phyloP scores from a whole-genome alignment of 441 rosid genomes.

The Gossypium davidsonii region DNA sequence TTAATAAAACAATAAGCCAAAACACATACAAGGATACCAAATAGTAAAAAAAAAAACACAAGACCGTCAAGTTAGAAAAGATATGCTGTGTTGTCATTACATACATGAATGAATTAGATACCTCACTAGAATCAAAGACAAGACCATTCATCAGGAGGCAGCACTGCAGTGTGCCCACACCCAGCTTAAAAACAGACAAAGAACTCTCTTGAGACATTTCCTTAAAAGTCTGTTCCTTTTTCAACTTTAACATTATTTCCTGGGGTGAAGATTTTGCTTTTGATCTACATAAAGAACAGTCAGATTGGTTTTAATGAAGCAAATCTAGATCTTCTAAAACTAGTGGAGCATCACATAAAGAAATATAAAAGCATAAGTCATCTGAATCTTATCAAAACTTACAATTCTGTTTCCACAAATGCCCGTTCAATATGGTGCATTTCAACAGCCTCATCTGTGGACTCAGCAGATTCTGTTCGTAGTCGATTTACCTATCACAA shows the following conservation, averaged over 20 bases:
- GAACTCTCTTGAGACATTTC: constrained; percentile 70
- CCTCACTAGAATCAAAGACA: constrained; percentile 87
- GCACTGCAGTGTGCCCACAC: constrained; percentile 67
- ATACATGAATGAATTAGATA: constrained; percentile 29
- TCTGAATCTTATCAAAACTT: constrained; percentile 28
- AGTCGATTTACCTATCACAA: constrained; percentile 62
- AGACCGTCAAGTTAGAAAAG: not conserved
- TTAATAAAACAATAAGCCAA: not conserved
- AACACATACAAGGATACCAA: not conserved
- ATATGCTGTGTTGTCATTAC: constrained; percentile 1
- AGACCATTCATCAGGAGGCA: constrained; percentile 94
- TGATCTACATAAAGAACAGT: constrained; percentile 42
- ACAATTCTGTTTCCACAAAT: constrained; percentile 84
- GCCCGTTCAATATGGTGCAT: constrained; percentile 88
- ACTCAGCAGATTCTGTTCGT: constrained; percentile 57
- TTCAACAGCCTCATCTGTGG: constrained; percentile 61
- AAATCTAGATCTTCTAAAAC: not conserved
- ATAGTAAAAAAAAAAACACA: constrained; percentile 3
- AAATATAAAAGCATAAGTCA: constrained; percentile 16
- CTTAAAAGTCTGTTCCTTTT: constrained; percentile 59
- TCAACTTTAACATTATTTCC: constrained; percentile 73
- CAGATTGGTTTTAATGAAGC: constrained; percentile 9
- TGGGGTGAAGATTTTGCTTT: constrained; percentile 83
- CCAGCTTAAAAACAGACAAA: constrained; percentile 82
- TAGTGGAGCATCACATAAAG: constrained; percentile 6